Evolutionary conservation across 257 asterid genomes (phyloP), one percentile per base, ranked within the genome.

Genomic region (Linderniella brevidens): DNA sequence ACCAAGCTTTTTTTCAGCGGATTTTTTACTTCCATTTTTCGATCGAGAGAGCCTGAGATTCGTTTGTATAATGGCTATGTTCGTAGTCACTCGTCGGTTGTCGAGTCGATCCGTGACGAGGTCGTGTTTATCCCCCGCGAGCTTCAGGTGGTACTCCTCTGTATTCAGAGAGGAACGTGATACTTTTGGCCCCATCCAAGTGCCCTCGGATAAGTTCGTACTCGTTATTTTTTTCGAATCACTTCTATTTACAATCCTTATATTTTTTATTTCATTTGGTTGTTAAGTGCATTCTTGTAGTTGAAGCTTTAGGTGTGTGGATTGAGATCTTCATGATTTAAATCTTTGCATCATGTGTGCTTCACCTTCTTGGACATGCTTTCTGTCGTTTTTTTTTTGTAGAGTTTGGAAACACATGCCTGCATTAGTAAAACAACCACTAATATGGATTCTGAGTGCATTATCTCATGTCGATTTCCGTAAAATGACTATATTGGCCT

Each of bases 131-230:
- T 25, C 32, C n/a, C 43, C 59, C 4, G 51, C 76, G 50, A 67
- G 64, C 53, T 74, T 74, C 65, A 72, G 86, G 65, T 74, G 64
- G 68, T 67, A 66, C 65, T 78, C 92, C 5, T 53, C 78, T 8
- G 66, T 92, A 9, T 83, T 71, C 51, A 69, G 98, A 62, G 95
- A 85, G 60, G 98, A 88, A 59, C 63, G 72, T 51, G 98, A 88
- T 53, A 84, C 95, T 8, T 88, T 88, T 60, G 95, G 98, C 41
- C 94, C 92, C 41, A 88, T 88, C 67, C 84, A 61, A 54, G 98
- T 84, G 41, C 94, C 95, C 1, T 61, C 77, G 47, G 80, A 84
- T 69, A 80, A 74, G 95, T 65, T 8, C 40, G 63, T n/a, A n/a
- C n/a, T 58, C 12, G 46, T 29, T 37, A 53, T 17, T 40, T 19